Conservation (phyloP, 768 basidiomycete genomes). For the Coprinopsis strossmayeri region DNA sequence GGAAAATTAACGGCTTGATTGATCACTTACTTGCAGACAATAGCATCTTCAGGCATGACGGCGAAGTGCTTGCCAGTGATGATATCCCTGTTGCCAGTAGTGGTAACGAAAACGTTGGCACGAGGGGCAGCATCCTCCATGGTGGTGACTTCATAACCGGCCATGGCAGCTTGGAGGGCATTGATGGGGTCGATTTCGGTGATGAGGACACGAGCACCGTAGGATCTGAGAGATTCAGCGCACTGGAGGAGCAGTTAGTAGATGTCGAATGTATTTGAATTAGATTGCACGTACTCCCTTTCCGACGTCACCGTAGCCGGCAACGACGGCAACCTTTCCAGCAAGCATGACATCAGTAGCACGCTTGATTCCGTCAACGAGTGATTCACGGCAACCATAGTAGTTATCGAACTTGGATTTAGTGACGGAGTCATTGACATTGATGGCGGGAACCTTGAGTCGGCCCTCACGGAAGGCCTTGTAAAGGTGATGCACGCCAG, state of each 20-base stretch:
- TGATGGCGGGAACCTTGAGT: slow-evolving; percentile 97
- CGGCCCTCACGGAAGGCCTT: slow-evolving; percentile 94
- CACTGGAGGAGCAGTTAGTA: slow-evolving; percentile 47
- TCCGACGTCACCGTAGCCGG: slow-evolving; percentile 98
- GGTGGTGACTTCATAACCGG: slow-evolving; percentile 96
- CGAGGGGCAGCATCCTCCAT: slow-evolving; percentile 96
- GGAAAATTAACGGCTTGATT: not conserved
- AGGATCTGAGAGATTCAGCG: slow-evolving; percentile 94
- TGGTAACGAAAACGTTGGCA: slow-evolving; percentile 92
- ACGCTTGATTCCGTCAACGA: slow-evolving; percentile 99
- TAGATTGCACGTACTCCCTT: slow-evolving; percentile 74
- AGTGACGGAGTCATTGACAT: slow-evolving; percentile 99
- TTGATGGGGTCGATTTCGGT: slow-evolving; percentile 99
- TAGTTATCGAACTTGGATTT: slow-evolving; percentile 99
- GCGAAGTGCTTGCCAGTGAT: slow-evolving; percentile 88
- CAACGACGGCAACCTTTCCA: slow-evolving; percentile 98
- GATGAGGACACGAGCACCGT: slow-evolving; percentile 92
- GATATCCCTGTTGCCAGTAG: slow-evolving; percentile 98
- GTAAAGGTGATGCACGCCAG: slow-evolving; percentile 99
- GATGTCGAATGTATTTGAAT: not conserved
- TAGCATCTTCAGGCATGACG: slow-evolving; percentile 96
- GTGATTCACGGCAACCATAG: slow-evolving; percentile 99
- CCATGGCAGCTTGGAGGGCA: slow-evolving; percentile 99
- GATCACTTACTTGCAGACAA: slow-evolving; percentile 84
- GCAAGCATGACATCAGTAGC: slow-evolving; percentile 99